Evolutionary conservation across 805 yeast species (phyloP).

Genomic region (Starmerella floris): DNA sequence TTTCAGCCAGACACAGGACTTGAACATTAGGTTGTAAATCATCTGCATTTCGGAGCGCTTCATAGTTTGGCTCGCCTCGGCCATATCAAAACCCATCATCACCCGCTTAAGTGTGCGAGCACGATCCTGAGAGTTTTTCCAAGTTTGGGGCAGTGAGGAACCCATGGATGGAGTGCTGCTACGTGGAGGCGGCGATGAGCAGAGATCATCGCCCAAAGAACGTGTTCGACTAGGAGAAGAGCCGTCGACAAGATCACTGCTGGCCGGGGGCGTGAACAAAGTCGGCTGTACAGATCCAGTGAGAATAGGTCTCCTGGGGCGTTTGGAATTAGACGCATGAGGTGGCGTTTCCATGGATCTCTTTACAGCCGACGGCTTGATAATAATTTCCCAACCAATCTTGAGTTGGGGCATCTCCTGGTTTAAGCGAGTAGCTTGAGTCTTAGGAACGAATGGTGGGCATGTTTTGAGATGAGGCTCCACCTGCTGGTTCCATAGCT

Average conservation of each 20-base stretch:
- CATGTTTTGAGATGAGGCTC: conserved; percentile 1
- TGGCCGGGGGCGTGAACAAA: conserved; percentile 13
- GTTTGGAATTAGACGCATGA: conserved; percentile 1
- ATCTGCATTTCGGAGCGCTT: conserved; percentile 16
- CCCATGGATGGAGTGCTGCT: not conserved
- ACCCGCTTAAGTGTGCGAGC: conserved; percentile 15
- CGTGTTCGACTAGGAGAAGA: not conserved
- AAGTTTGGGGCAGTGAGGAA: conserved; percentile 1
- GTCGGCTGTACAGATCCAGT: conserved; percentile 12
- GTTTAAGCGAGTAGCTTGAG: not conserved
- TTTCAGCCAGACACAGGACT: conserved; percentile 14
- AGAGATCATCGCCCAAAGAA: conserved; percentile 4
- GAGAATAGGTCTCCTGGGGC: conserved; percentile 9
- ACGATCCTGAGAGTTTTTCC: conserved; percentile 12
- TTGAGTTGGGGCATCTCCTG: conserved; percentile 4
- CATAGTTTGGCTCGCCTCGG: conserved; percentile 14
- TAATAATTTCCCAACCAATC: conserved; percentile 2
- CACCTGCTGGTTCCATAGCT: conserved; percentile 13
- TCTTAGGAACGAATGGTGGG: conserved; percentile 10
- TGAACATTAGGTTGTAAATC: conserved; percentile 17
- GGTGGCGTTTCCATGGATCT: conserved; percentile 3
- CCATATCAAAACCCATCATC: conserved; percentile 17
- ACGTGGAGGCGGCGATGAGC: conserved; percentile 17
- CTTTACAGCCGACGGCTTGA: not conserved
- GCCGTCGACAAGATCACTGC: conserved; percentile 10